Evolutionary conservation across 2,329 filamentous ascomycete genomes (phyloP).

Genomic region (Exophiala mesophila): DNA sequence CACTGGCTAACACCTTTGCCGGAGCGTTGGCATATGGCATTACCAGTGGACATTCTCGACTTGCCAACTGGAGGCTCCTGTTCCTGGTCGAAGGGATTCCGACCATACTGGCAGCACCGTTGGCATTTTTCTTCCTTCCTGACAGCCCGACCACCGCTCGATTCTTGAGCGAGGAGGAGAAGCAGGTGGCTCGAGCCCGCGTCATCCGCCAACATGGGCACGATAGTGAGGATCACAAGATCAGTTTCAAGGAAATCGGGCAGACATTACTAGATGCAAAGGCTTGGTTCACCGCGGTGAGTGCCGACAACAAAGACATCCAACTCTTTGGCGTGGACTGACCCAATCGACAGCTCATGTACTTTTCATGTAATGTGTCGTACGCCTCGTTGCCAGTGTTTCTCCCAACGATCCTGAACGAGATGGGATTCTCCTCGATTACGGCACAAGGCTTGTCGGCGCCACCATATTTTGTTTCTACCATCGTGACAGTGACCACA

Average conservation of each 20-base stretch:
- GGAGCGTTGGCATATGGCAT: conserved; percentile 63
- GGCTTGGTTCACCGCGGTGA: conserved; percentile 46
- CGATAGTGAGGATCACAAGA: conserved; percentile 41
- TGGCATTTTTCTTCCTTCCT: conserved; percentile 52
- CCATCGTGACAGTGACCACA: conserved; percentile 56
- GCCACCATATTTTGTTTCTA: conserved; percentile 65
- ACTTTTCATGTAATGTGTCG: conserved; percentile 59
- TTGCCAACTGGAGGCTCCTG: conserved; percentile 61
- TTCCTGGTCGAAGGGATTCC: conserved; percentile 64
- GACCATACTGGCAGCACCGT: conserved; percentile 49
- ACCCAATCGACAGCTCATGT: conserved; percentile 42
- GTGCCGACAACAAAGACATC: no score
- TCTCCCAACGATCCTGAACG: conserved; percentile 56
- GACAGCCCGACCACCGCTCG: conserved; percentile 43
- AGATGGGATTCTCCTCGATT: conserved; percentile 64
- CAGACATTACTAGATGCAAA: conserved; percentile 41
- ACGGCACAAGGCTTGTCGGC: conserved; percentile 68
- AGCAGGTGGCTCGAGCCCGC: conserved; percentile 41
- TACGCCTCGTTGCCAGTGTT: conserved; percentile 63
- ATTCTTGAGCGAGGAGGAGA: conserved; percentile 40
- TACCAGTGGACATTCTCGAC: conserved; percentile 51
- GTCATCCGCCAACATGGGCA: conserved; percentile 9
- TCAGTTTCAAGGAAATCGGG: conserved; percentile 47
- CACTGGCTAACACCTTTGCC: conserved; percentile 75
- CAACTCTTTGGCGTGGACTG: neutral